phyloP scores from a whole-genome alignment of 768 basidiomycete species.

The Lentinula aciculospora region DNA sequence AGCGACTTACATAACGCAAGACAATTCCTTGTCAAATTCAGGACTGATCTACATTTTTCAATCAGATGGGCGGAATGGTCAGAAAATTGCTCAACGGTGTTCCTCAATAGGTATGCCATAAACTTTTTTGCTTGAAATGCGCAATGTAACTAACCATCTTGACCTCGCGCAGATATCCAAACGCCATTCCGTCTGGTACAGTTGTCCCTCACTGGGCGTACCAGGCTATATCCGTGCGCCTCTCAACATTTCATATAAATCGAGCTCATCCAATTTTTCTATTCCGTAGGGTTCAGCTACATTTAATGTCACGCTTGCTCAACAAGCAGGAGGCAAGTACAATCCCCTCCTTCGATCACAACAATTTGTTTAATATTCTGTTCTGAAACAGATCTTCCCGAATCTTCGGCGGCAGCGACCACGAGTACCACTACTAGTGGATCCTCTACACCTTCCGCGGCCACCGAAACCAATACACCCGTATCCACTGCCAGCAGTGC shows the following conservation, averaged over 20 bases:
- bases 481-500: not conserved
- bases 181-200: not conserved
- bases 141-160: not conserved
- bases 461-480: not conserved
- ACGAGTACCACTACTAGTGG: not conserved
- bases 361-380: not conserved
- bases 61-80: not conserved
- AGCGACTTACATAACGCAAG: not conserved
- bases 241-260: not conserved
- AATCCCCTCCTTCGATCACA: not conserved
- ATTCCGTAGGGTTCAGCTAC: not conserved
- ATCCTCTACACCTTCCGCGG: not conserved
- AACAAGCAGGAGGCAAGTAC: not conserved
- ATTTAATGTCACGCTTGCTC: slow-evolving; percentile 1
- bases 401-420: not conserved
- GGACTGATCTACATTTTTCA: not conserved
- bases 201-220: slow-evolving; percentile 1
- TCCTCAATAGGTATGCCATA: not conserved
- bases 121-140: not conserved
- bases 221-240: not conserved
- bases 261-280: not conserved
- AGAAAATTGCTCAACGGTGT: not conserved
- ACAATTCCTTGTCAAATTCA: not conserved
- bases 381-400: slow-evolving; percentile 3
- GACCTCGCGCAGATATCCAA: not conserved